Conservation (phyloP, 2,329 filamentous ascomycete genomes). For the Endothia cerciana region DNA sequence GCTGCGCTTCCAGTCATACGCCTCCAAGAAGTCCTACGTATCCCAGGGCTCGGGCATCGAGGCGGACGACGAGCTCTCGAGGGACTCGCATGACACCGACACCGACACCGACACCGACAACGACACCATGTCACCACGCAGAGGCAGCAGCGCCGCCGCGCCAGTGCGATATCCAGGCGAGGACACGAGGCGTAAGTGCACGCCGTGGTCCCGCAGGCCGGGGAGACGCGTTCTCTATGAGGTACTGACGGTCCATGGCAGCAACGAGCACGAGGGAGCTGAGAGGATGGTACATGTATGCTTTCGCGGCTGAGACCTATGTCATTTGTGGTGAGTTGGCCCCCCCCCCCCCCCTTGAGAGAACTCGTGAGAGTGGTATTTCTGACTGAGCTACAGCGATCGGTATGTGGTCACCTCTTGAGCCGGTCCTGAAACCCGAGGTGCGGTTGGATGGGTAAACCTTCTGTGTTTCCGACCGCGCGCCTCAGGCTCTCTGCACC, state of each 20-base stretch:
- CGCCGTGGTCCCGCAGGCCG: not conserved
- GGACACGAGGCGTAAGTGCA: conserved; percentile 66
- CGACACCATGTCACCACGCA: conserved; percentile 19
- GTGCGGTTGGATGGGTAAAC: no score
- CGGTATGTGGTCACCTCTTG: conserved; percentile 33
- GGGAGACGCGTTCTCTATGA: not conserved
- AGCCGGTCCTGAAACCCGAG: not conserved
- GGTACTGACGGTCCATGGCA: not conserved
- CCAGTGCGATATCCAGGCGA: conserved; percentile 73
- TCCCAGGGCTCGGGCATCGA: conserved; percentile 68
- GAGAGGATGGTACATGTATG: conserved; percentile 93
- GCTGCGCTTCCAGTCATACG: conserved; percentile 51
- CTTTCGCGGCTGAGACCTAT: conserved; percentile 95
- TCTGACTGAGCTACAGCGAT: conserved; percentile 33
- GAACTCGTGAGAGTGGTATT: not conserved
- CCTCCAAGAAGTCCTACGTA: conserved; percentile 59
- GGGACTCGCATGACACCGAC: conserved; percentile 20
- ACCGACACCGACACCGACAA: conserved; percentile 13
- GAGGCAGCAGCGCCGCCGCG: conserved; percentile 34
- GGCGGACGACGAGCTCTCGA: conserved; percentile 70
- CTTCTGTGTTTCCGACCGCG: not conserved
- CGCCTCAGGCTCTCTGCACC: not conserved
- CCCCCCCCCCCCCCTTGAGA: not conserved
- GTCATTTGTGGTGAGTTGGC: conserved; percentile 88
- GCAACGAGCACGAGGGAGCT: conserved; percentile 85